Evolutionary conservation across 169 alveolate genomes (phyloP).

Genomic region (Eimeria maxima): DNA sequence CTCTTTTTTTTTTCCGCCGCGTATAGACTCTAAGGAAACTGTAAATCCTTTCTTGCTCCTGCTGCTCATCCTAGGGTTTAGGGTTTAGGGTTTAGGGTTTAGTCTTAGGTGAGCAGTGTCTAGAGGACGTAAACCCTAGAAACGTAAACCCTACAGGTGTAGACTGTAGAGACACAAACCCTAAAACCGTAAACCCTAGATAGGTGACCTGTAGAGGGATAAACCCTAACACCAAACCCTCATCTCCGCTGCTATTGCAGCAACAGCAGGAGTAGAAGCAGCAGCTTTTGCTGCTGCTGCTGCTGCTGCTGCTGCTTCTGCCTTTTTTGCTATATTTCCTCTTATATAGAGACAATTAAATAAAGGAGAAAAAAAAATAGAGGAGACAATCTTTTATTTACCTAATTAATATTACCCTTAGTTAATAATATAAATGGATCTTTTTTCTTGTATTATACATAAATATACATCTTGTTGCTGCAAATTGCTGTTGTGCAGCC

Average conservation of each 20-base stretch:
- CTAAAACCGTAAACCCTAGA: neutral
- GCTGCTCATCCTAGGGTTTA: neutral
- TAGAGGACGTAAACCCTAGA: neutral
- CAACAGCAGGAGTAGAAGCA: neutral
- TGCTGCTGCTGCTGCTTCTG: too few species aligned
- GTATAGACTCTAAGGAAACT: too few species aligned
- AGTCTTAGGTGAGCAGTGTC: neutral
- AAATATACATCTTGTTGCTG: too few species aligned
- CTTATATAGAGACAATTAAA: too few species aligned
- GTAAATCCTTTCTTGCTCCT: neutral
- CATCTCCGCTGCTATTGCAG: neutral
- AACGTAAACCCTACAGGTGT: neutral
- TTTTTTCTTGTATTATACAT: too few species aligned
- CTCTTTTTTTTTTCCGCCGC: neutral
- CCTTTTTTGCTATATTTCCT: too few species aligned
- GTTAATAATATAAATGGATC: too few species aligned
- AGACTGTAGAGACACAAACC: neutral
- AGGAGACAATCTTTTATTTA: too few species aligned
- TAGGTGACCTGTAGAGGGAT: neutral
- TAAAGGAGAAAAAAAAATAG: too few species aligned
- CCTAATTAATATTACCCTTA: too few species aligned
- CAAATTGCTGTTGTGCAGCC: too few species aligned
- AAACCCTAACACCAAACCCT: neutral
- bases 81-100: constrained; percentile 12
- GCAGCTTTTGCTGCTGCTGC: too few species aligned